Base-by-base conservation (phyloP, 2,329 filamentous ascomycete genomes). In the Coniochaeta sp. region DNA sequence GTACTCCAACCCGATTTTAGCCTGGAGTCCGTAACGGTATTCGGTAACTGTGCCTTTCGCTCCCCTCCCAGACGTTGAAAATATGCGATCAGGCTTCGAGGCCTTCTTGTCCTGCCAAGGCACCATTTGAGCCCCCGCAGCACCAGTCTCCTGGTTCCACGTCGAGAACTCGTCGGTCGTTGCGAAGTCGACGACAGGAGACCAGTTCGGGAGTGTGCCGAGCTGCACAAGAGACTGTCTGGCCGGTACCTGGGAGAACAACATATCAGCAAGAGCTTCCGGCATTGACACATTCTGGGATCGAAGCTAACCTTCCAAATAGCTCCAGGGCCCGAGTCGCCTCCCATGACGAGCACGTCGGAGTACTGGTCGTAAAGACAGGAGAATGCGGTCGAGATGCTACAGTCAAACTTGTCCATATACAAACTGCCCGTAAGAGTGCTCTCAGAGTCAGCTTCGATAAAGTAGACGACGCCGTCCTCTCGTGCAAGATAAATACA, bases 401-500 rank as follows among this genome's bases (percentile, higher is more conserved):
- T 90, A 67, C 89, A 89, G 58, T 83, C 80, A 64, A 90, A 85
- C 58, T 81, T 80, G 8, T 89, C 89, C 61, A 90, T 79, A 59
- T 82, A 79, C 54, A 81, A 79, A 59, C 81, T 77, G 44, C 80
- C 78, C 58, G 81, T 78, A 59, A 87, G 71, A 65, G 83, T 77
- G 54, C 80, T 82, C 63, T 77, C 77, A 6, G 80, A 80, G 50
- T 84, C 82, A 61, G 91, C 85, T 65, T 91, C 87, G 5, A 93
- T 74, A 64, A 89, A 90, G 59, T 87, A 83, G 11, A 97, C 81
- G 57, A 87, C 78, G 3, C 95, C 95, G 69, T 98, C 93, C 74
- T 98, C 93, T 59, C 93, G 86, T 12, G 89, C 90, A 17, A 99
- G 77, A 69, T 95, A 96, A 57, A 98, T 86, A 62, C 88, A 86